Percentiles rank a stretch among this genome's conserved stretches.
phyloP scores from a whole-genome alignment of 2,329 filamentous ascomycete genomes.

The Thelonectria rubi region DNA sequence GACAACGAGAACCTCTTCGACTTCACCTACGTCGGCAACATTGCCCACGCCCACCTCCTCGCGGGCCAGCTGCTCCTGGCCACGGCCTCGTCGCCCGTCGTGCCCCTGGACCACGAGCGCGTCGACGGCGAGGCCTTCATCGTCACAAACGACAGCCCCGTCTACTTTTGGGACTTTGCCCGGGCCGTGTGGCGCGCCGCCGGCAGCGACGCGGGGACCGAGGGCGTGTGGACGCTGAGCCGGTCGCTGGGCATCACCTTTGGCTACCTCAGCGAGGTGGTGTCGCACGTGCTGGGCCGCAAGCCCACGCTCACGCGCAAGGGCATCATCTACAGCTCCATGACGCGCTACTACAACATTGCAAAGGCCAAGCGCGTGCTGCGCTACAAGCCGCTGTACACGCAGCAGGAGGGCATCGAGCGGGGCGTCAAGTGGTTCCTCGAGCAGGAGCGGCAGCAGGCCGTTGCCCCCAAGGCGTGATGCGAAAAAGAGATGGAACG shows the following conservation, averaged over 20 bases:
- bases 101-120: slow-evolving; percentile 74
- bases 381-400: slow-evolving; percentile 74
- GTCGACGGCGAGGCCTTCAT: slow-evolving; percentile 90
- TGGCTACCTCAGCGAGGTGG: slow-evolving; percentile 63
- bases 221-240: slow-evolving; percentile 64
- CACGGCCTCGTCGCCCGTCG: slow-evolving; percentile 63
- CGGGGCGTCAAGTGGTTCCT: slow-evolving; percentile 64
- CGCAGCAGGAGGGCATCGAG: slow-evolving; percentile 70
- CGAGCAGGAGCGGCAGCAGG: slow-evolving; percentile 56
- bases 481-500: slow-evolving; percentile 5
- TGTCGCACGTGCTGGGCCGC: slow-evolving; percentile 59
- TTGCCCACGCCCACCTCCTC: slow-evolving; percentile 82
- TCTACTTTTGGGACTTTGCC: slow-evolving; percentile 92
- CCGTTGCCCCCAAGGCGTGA: slow-evolving; percentile 38
- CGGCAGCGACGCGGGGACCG: slow-evolving; percentile 61
- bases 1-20: slow-evolving; percentile 70
- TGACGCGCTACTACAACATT: slow-evolving; percentile 83
- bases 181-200: slow-evolving; percentile 77
- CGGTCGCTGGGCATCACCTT: slow-evolving; percentile 61
- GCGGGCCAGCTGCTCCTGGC: slow-evolving; percentile 77
- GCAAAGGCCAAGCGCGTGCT: slow-evolving; percentile 76
- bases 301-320: slow-evolving; percentile 67
- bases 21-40: slow-evolving; percentile 72
- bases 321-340: slow-evolving; percentile 72
- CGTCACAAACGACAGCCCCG: slow-evolving; percentile 86